Evolutionary conservation across 2,329 filamentous ascomycete species (phyloP).

Genomic region (Paraphaeosphaeria minitans): DNA sequence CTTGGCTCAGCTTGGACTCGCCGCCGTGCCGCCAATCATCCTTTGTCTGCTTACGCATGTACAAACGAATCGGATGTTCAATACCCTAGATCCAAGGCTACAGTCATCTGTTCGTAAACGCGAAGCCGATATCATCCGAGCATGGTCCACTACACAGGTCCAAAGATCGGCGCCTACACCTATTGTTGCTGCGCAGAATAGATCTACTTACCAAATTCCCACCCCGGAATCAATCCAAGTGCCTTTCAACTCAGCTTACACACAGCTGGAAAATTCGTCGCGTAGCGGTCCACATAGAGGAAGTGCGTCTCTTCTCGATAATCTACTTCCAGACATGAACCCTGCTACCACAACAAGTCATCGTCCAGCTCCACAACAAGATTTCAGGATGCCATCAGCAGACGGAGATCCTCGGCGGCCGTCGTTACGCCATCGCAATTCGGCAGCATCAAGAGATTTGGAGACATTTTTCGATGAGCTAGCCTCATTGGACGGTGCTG

Average conservation of each 20-base stretch:
- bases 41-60: conserved; percentile 31
- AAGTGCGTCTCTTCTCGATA: conserved; percentile 20
- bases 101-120: conserved; percentile 27
- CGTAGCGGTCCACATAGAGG: conserved; percentile 3
- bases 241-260: conserved; percentile 16
- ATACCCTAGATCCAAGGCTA: conserved; percentile 20
- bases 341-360: neutral
- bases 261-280: conserved; percentile 11
- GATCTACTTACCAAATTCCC: conserved; percentile 16
- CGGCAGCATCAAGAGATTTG: conserved; percentile 49
- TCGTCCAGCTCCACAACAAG: conserved; percentile 7
- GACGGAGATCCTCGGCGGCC: conserved; percentile 7
- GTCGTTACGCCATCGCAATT: conserved; percentile 24
- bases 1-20: conserved; percentile 27
- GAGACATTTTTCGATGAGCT: conserved; percentile 64
- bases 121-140: conserved; percentile 16
- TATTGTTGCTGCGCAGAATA: neutral
- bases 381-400: conserved; percentile 14
- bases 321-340: conserved; percentile 27
- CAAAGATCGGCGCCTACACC: conserved; percentile 4
- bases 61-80: conserved; percentile 20
- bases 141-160: conserved; percentile 19
- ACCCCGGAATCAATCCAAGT: conserved; percentile 26
- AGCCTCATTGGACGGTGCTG: conserved; percentile 60
- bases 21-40: conserved; percentile 35